phyloP scores from a whole-genome alignment of 768 basidiomycete genomes.

The Lactifluus rugatus region DNA sequence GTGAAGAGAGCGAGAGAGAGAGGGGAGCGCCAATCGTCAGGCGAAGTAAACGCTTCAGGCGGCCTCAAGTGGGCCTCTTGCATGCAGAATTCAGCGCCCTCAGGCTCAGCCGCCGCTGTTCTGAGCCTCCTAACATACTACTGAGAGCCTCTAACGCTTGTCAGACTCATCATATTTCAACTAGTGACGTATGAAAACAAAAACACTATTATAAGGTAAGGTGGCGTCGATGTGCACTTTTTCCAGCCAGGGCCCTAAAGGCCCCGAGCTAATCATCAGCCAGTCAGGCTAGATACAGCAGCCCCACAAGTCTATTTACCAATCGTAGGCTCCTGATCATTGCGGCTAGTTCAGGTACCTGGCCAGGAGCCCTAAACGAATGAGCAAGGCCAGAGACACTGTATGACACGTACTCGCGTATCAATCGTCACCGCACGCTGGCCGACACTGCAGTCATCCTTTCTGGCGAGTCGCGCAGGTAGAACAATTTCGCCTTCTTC shows the following conservation, averaged over 20 bases:
- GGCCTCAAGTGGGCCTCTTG: neutral
- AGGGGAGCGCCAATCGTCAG: neutral
- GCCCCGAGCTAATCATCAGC: too few relatives aligned
- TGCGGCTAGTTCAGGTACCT: neutral
- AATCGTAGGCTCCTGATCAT: neutral
- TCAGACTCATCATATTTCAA: neutral
- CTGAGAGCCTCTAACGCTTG: neutral
- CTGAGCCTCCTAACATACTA: neutral
- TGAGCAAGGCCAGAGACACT: neutral
- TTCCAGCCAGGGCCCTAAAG: neutral
- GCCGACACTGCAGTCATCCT: conserved; percentile 74
- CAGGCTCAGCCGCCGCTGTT: neutral
- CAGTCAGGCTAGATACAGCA: too few relatives aligned
- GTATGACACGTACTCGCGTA: neutral
- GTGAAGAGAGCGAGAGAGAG: neutral
- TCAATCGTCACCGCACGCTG: conserved; percentile 29
- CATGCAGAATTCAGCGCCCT: neutral
- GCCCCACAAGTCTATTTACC: neutral
- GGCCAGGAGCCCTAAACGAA: neutral
- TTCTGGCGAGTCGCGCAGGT: conserved; percentile 70
- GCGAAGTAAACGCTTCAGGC: neutral
- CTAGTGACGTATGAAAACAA: neutral
- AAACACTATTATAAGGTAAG: neutral
- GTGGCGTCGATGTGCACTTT: neutral
- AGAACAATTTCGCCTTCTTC: conserved; percentile 74